Base-by-base conservation (phyloP, 108 stramenopile species). In the Stephanodiscus triporus region DNA sequence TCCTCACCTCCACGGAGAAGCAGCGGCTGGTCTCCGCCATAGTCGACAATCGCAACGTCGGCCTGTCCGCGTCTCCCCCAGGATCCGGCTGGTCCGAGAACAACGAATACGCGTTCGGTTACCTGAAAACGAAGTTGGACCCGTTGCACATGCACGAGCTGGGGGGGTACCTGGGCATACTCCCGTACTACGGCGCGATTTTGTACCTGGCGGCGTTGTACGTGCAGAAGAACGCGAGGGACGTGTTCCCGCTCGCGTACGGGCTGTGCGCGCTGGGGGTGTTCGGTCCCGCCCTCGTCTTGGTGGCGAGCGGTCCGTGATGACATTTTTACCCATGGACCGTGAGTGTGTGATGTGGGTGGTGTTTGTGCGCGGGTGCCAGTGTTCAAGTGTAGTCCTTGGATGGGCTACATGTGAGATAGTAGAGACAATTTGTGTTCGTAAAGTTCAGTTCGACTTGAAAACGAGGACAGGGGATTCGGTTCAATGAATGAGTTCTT, bases 111-210 rank as follows among this genome's bases (percentile, higher is more conserved):
- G 92, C 82, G 45, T 94, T 79, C 60, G 75, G 78, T 8, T 89
- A 85, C 63, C 68, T 94, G 32, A 82, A 85, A 53, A 61, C 66
- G 36, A 86, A 86, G 27, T 72, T 94, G 51, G 92, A 94, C 77
- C 92, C 92, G 23, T 77, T 87, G 50, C 89, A 91, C 80, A 87
- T 88, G 86, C 53, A 61, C 40, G 92, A 94, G 63, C 63, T 94
- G 26, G 22, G 62, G 13, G 90, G 92, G 40, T 94, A 87, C 75
- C 68, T 94, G 62, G 59, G 65, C 0, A 80, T 94, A 54, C 74
- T 91, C 16, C 92, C 92, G 9, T 83, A 79, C 57, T 91, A 89
- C 63, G 88, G 85, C 2, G 92, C 86, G 16, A 63, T 75, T 9
- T 38, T 91, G 40, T 94, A 94, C 66, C 66, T 94, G 67, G 89